Evolutionary conservation across 1,284 basidiomycete genomes (phyloP).

Genomic region (Trichosporon asahii): DNA sequence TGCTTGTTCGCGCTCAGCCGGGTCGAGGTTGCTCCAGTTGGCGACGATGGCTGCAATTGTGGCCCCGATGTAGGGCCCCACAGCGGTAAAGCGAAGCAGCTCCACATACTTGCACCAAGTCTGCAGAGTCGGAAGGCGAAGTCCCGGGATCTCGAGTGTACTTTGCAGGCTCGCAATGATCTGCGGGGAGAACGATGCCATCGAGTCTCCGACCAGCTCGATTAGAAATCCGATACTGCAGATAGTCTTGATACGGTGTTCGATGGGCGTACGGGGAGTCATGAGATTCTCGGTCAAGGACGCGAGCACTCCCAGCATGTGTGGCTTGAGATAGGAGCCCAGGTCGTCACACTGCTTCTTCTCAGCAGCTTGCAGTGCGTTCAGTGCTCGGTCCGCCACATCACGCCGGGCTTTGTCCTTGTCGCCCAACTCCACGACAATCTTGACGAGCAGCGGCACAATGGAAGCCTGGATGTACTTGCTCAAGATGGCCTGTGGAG

Average conservation of each 20-base stretch:
- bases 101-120: constrained; percentile 80
- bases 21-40: constrained; percentile 67
- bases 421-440: constrained; percentile 74
- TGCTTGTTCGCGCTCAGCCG: constrained; percentile 59
- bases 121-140: constrained; percentile 73
- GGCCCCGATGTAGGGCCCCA: constrained; percentile 80
- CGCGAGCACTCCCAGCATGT: constrained; percentile 78
- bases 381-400: constrained; percentile 55
- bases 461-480: constrained; percentile 60
- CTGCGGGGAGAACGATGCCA: constrained; percentile 75
- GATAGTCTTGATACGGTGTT: constrained; percentile 68
- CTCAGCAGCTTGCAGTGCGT: constrained; percentile 62
- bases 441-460: constrained; percentile 65
- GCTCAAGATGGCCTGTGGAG: constrained; percentile 17
- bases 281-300: constrained; percentile 74
- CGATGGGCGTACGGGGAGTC: constrained; percentile 65
- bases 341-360: constrained; percentile 50
- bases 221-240: constrained; percentile 76
- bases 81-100: constrained; percentile 66
- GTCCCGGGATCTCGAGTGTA: constrained; percentile 64
- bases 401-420: constrained; percentile 58
- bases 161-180: constrained; percentile 97
- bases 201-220: constrained; percentile 64
- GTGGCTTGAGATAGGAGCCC: constrained; percentile 62
- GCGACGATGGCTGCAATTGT: constrained; percentile 82